Conservation (phyloP, 345 rosid species). For the Excoecaria cochinchinensis region DNA sequence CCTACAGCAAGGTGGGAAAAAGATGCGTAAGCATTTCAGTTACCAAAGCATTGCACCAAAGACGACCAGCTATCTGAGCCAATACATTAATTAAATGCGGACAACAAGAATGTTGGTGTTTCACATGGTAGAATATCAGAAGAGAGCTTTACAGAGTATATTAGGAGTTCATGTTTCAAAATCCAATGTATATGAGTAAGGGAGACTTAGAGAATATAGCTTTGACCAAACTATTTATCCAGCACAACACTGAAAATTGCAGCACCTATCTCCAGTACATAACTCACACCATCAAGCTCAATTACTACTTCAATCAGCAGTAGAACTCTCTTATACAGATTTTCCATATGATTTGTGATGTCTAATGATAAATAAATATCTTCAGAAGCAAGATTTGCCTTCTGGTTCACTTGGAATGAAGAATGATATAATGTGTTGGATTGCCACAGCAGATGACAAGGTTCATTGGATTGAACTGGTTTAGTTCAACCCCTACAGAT, state of each 20-base stretch:
- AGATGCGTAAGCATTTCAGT: background rate
- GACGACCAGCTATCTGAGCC: background rate
- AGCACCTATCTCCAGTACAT: background rate
- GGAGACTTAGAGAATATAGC: background rate
- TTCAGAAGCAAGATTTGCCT: background rate
- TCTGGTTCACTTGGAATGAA: background rate
- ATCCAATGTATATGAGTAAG: background rate
- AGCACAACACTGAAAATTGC: background rate
- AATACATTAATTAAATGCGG: background rate
- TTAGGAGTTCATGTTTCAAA: conserved; percentile 1
- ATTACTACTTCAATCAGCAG: background rate
- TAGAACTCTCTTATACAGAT: background rate
- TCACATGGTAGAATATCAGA: background rate
- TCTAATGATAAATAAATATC: too few relatives aligned
- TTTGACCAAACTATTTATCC: background rate
- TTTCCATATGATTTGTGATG: background rate
- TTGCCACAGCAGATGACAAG: background rate
- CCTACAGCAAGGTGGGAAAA: conserved; percentile 36
- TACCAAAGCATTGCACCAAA: background rate
- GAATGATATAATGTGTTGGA: background rate
- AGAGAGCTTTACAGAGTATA: background rate
- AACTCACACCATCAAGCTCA: background rate
- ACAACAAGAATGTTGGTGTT: background rate
- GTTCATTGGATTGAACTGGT: background rate
- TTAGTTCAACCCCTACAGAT: background rate